Percentiles rank a stretch among this genome's conserved stretches.
Conservation (phyloP, 306 rosid species). For the Gillenia trifoliata region DNA sequence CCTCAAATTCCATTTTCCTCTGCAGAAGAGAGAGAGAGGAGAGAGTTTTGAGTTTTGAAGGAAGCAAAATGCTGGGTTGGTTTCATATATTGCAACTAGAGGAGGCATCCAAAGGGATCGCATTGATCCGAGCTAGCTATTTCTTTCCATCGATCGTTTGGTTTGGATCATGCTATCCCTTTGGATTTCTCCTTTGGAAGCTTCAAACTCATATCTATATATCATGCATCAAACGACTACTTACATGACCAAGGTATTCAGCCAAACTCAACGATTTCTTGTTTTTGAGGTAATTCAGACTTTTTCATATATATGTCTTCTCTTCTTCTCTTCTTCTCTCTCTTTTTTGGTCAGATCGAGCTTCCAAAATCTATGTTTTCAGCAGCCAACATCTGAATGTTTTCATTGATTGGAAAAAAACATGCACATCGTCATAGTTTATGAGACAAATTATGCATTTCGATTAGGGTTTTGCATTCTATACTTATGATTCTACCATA, state of each 20-base stretch:
- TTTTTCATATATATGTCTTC: not conserved
- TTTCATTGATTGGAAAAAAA: not conserved
- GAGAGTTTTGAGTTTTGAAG: not conserved
- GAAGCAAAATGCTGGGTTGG: not conserved
- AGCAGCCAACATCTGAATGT: not conserved
- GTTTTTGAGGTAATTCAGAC: not conserved
- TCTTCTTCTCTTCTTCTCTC: not conserved
- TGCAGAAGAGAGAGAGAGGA: conserved; percentile 7
- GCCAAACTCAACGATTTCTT: not conserved
- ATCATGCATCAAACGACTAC: conserved; percentile 2
- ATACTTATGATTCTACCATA: not conserved
- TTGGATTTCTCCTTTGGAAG: conserved; percentile 43
- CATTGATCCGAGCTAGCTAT: conserved; percentile 37
- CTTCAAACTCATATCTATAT: conserved; percentile 12
- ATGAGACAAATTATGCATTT: not conserved
- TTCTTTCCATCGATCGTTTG: not conserved
- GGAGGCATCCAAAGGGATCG: conserved; percentile 59
- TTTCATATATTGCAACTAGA: conserved; percentile 23
- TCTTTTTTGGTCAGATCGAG: not conserved
- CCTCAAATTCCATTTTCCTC: conserved; percentile 21
- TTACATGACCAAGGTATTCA: not conserved
- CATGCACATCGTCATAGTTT: not conserved
- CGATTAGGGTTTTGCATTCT: not conserved
- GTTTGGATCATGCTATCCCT: conserved; percentile 58
- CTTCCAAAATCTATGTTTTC: not conserved